Evolutionary conservation across 352 stramenopile genomes (phyloP).

Genomic region (Globisporangium uncinulatum): DNA sequence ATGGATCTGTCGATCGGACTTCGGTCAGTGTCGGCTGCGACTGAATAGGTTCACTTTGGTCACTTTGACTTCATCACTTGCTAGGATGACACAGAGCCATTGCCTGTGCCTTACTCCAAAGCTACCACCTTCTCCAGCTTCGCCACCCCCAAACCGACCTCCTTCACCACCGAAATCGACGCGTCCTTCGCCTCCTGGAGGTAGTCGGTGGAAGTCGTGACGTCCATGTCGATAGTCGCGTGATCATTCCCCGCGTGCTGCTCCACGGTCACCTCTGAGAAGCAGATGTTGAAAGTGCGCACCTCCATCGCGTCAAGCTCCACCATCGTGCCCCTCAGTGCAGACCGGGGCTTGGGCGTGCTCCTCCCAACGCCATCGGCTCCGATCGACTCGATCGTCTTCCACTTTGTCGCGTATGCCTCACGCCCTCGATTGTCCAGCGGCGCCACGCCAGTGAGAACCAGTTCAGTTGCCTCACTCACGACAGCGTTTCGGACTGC

Average conservation of each 20-base stretch:
- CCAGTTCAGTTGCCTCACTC: conserved; percentile 79
- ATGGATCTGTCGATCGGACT: no score
- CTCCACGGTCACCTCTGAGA: conserved; percentile 9
- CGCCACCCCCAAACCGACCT: conserved; percentile 10
- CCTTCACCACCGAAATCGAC: conserved; percentile 11
- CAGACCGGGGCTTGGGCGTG: conserved; percentile 16
- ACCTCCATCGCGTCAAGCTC: conserved; percentile 92
- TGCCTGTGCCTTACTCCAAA: conserved; percentile 15
- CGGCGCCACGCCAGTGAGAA: conserved; percentile 81
- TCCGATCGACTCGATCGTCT: conserved; percentile 24
- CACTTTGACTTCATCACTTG: no score
- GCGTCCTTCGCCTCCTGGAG: conserved; percentile 15
- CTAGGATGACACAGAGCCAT: no score
- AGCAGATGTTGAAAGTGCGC: conserved; percentile 85
- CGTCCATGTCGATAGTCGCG: neutral
- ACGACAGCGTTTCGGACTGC: conserved; percentile 38
- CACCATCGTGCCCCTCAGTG: conserved; percentile 51
- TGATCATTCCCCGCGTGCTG: neutral
- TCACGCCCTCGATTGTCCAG: conserved; percentile 19
- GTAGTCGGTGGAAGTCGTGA: conserved; percentile 1
- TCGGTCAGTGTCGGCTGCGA: no score
- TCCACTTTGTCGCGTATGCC: conserved; percentile 21
- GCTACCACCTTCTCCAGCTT: conserved; percentile 28
- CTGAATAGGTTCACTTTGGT: no score
- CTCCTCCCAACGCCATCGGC: conserved; percentile 6